phyloP scores from a whole-genome alignment of 2,329 filamentous ascomycete genomes.

The Drechslera avenae region DNA sequence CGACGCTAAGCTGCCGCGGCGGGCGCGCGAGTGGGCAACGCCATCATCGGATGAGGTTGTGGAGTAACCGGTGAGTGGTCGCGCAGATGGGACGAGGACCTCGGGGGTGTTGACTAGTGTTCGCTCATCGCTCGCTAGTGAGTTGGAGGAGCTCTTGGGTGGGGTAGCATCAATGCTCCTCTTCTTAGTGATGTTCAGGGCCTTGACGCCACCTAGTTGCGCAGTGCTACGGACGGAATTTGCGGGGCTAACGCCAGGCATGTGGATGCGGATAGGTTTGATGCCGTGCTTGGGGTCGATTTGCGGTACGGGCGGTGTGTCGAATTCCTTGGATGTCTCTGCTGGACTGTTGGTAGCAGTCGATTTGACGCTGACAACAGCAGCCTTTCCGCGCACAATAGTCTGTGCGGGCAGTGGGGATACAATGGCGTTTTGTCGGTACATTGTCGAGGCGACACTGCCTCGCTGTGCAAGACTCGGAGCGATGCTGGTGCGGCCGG shows the following conservation, averaged over 20 bases:
- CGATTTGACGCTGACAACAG: slow-evolving; percentile 89
- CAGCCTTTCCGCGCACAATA: slow-evolving; percentile 84
- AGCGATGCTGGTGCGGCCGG: slow-evolving; percentile 56
- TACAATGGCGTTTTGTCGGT: slow-evolving; percentile 87
- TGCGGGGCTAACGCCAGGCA: slow-evolving; percentile 48
- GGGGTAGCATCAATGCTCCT: slow-evolving; percentile 35
- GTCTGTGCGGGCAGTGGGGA: slow-evolving; percentile 80
- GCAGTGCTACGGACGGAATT: slow-evolving; percentile 47
- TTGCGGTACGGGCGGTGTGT: slow-evolving; percentile 72
- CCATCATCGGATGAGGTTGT: slow-evolving; percentile 40
- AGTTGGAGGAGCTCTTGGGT: slow-evolving; percentile 33
- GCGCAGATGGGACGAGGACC: slow-evolving; percentile 28
- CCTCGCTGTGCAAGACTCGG: slow-evolving; percentile 53
- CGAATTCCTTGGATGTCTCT: slow-evolving; percentile 50
- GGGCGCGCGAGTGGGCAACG: slow-evolving; percentile 40
- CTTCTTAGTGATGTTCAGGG: slow-evolving; percentile 53
- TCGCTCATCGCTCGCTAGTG: slow-evolving; percentile 25
- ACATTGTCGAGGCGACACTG: slow-evolving; percentile 88
- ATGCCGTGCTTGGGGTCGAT: slow-evolving; percentile 64
- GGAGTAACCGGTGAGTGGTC: slow-evolving; percentile 42
- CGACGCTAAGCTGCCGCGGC: slow-evolving; percentile 36
- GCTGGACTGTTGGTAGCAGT: slow-evolving; percentile 60
- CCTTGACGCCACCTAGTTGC: slow-evolving; percentile 52
- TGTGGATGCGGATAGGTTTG: slow-evolving; percentile 48
- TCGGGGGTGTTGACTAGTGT: slow-evolving; percentile 34